These are phyloP conservation scores for Geoglossum cookeanum DNA, from an alignment of 2,329 filamentous ascomycete species.

Conservation along the genomic window DNA sequence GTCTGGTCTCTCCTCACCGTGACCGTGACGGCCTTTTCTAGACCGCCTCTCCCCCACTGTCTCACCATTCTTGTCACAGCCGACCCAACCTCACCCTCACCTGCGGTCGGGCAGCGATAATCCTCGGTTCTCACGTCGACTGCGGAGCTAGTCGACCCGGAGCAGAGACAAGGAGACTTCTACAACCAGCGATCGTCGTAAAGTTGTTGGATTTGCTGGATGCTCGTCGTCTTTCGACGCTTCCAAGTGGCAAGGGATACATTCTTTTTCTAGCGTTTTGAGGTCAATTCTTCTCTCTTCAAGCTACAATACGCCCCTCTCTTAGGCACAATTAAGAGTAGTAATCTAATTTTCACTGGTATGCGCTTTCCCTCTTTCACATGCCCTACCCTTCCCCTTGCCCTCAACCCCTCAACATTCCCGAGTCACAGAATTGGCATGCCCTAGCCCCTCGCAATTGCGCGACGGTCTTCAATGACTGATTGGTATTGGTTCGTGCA, in stretches of 20 bases:
- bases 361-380: background rate
- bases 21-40: slow-evolving; percentile 3
- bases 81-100: background rate
- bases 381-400: background rate
- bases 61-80: background rate
- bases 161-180: background rate
- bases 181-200: background rate
- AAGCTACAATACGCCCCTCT: background rate
- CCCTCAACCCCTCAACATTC: background rate
- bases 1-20: background rate
- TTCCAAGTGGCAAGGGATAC: slow-evolving; percentile 3
- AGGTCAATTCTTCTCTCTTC: background rate
- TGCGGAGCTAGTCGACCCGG: slow-evolving; percentile 3
- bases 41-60: background rate
- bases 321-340: slow-evolving; percentile 3
- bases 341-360: slow-evolving; percentile 2
- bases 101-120: background rate
- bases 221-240: background rate
- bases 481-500: background rate
- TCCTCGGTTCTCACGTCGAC: slow-evolving; percentile 2
- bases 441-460: background rate
- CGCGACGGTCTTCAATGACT: background rate
- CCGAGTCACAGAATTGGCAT: background rate
- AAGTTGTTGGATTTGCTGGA: background rate
- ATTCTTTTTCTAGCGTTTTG: background rate